A percentile compares a stretch with the other conserved stretches of the same genome.
These are phyloP conservation scores for Sporothrix humicola DNA, from an alignment of 2,329 filamentous ascomycete species.

Conservation along the genomic window DNA sequence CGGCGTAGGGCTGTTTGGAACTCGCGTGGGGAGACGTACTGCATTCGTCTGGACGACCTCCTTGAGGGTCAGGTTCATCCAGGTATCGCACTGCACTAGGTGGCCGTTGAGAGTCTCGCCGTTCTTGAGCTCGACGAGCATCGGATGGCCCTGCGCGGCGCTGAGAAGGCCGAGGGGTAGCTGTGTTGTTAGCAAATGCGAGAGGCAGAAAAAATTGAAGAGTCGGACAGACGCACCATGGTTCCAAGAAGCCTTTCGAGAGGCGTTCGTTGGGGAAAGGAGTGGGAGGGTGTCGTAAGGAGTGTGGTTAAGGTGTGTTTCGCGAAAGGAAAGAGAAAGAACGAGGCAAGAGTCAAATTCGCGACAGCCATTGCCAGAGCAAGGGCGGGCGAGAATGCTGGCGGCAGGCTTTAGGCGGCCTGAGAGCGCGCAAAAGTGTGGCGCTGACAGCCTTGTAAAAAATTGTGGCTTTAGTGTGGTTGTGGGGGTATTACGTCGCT, in stretches of 20 bases:
- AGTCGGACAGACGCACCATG: slow-evolving; percentile 16
- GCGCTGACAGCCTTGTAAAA: slow-evolving; percentile 33
- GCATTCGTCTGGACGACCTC: slow-evolving; percentile 97
- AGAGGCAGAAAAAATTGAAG: background rate
- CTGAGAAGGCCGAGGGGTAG: slow-evolving; percentile 83
- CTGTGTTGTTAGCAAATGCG: slow-evolving; percentile 49
- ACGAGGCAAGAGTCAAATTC: background rate
- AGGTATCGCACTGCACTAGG: slow-evolving; percentile 95
- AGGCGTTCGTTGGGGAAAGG: slow-evolving; percentile 31
- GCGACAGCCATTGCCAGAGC: slow-evolving; percentile 13
- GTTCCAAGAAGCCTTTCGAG: slow-evolving; percentile 31
- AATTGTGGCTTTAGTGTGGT: slow-evolving; percentile 30
- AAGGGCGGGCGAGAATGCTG: background rate
- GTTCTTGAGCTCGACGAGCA: slow-evolving; percentile 97
- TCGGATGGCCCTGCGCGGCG: slow-evolving; percentile 95
- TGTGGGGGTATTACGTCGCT: background rate
- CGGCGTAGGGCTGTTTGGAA: background rate
- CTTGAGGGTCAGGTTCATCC: slow-evolving; percentile 98
- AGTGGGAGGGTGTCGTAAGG: background rate
- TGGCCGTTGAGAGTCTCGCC: slow-evolving; percentile 97
- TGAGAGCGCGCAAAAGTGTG: slow-evolving; percentile 12
- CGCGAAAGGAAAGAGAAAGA: background rate
- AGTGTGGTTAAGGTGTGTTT: slow-evolving; percentile 8
- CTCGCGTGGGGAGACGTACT: slow-evolving; percentile 50
- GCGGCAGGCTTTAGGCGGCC: background rate